A percentile compares a stretch with the other conserved stretches of the same genome.
These are phyloP conservation scores for Sapria himalayana DNA, from an alignment of 345 rosid genomes.

Conservation along the genomic window DNA sequence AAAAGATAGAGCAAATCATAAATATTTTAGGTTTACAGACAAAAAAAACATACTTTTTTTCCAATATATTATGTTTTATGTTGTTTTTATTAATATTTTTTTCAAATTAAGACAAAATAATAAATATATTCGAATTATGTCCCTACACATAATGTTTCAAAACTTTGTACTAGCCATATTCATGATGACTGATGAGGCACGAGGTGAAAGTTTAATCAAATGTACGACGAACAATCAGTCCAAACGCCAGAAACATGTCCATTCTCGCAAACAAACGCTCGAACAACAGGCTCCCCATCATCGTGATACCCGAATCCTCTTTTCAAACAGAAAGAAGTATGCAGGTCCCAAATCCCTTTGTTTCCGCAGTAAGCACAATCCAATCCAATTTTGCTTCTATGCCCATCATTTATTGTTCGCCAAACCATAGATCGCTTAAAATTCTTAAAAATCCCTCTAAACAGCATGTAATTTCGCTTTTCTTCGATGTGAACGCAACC, in stretches of 20 bases:
- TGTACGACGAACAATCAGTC: constrained; percentile 58
- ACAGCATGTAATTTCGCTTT: constrained; percentile 77
- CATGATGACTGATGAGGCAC: too few relatives aligned
- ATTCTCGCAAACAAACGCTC: constrained; percentile 94
- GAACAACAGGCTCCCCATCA: constrained; percentile 82
- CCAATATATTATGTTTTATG: too few relatives aligned
- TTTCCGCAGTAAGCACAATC: constrained; percentile 63
- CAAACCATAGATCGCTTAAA: constrained; percentile 67
- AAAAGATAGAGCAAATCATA: too few relatives aligned
- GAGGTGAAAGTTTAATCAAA: too few relatives aligned
- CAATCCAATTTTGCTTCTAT: constrained; percentile 34
- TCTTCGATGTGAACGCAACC: constrained; percentile 68
- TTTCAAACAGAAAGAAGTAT: constrained; percentile 75
- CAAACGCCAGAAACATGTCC: constrained; percentile 96
- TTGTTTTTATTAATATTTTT: too few relatives aligned
- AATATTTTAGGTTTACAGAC: too few relatives aligned
- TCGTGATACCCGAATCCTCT: constrained; percentile 63
- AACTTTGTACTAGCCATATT: too few relatives aligned
- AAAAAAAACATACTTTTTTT: too few relatives aligned
- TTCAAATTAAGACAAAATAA: too few relatives aligned
- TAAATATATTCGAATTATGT: too few relatives aligned
- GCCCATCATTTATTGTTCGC: constrained; percentile 69
- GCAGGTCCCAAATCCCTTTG: constrained; percentile 74
- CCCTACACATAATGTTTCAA: too few relatives aligned
- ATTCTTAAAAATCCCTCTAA: constrained; percentile 76